Evolutionary conservation across 108 stramenopile species (phyloP).

Genomic region (Cyclotella baltica): DNA sequence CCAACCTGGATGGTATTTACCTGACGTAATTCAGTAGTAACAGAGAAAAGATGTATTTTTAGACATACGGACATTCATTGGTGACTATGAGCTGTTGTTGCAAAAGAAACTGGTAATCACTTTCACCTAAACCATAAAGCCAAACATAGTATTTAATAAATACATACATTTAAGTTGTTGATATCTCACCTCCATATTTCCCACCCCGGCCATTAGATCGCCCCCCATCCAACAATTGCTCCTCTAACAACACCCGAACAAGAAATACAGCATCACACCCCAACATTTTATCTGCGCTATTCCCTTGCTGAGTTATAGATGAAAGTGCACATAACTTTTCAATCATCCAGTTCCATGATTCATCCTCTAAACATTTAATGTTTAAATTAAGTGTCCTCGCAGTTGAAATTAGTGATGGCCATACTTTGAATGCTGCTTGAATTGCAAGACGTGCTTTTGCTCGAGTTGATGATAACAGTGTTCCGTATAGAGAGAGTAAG

Average conservation of each 20-base stretch:
- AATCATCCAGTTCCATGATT: conserved; percentile 35
- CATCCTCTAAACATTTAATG: conserved; percentile 14
- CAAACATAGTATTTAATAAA: too few species aligned
- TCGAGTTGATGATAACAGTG: conserved; percentile 33
- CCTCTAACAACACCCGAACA: conserved; percentile 64
- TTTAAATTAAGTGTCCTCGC: conserved; percentile 34
- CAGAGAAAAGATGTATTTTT: too few species aligned
- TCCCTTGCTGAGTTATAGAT: conserved; percentile 40
- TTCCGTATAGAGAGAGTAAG: conserved; percentile 42
- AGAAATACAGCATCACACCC: conserved; percentile 55
- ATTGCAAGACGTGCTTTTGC: conserved; percentile 35
- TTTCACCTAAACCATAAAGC: too few species aligned
- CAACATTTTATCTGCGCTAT: conserved; percentile 36
- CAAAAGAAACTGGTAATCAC: too few species aligned
- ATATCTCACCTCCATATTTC: conserved; percentile 68
- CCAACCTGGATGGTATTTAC: neutral
- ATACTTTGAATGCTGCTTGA: conserved; percentile 35
- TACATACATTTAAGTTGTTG: conserved; percentile 44
- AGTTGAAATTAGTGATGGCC: conserved; percentile 34
- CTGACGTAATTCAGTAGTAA: too few species aligned
- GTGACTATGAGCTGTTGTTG: too few species aligned
- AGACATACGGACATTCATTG: too few species aligned
- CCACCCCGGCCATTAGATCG: conserved; percentile 65
- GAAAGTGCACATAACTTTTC: conserved; percentile 44
- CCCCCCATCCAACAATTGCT: conserved; percentile 67